Conservation (phyloP, 192 early-diverging fungal species). For the Backusella macrospora region DNA sequence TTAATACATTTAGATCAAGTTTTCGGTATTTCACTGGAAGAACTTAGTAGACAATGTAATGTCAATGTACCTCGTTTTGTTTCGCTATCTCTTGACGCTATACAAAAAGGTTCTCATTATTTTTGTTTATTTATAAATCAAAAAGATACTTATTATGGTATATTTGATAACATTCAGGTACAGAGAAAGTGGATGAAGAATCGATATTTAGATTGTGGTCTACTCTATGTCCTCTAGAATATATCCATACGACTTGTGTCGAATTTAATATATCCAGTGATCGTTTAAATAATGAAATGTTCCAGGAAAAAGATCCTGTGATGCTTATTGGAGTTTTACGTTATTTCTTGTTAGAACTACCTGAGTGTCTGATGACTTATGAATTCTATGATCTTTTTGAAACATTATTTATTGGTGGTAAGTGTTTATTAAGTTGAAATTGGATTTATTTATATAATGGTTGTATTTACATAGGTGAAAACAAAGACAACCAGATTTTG, state of each 20-base stretch:
- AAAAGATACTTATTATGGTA: not conserved
- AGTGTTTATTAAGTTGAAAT: conserved; percentile 16
- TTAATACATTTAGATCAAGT: conserved; percentile 59
- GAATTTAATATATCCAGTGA: conserved; percentile 62
- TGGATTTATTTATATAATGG: not conserved
- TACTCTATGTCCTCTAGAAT: conserved; percentile 54
- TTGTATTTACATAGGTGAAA: not conserved
- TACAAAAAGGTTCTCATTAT: conserved; percentile 50
- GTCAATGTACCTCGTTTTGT: conserved; percentile 65
- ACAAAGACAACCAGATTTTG: conserved; percentile 36
- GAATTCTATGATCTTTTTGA: conserved; percentile 71
- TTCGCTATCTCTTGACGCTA: conserved; percentile 57
- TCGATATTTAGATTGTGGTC: conserved; percentile 54
- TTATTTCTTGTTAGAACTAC: conserved; percentile 72
- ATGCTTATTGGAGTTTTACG: conserved; percentile 62
- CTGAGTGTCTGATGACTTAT: conserved; percentile 65
- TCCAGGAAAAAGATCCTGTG: conserved; percentile 59
- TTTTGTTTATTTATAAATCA: not conserved
- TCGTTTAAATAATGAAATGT: conserved; percentile 53
- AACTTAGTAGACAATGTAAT: conserved; percentile 61
- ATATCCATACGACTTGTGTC: conserved; percentile 64
- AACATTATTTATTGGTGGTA: conserved; percentile 61
- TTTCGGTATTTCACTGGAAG: conserved; percentile 75
- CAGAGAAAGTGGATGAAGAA: not conserved
- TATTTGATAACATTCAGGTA: not conserved